Percentiles rank a stretch among this genome's conserved stretches.
Conservation (phyloP, 2,329 filamentous ascomycete species). For the Diplocarpon rosae region DNA sequence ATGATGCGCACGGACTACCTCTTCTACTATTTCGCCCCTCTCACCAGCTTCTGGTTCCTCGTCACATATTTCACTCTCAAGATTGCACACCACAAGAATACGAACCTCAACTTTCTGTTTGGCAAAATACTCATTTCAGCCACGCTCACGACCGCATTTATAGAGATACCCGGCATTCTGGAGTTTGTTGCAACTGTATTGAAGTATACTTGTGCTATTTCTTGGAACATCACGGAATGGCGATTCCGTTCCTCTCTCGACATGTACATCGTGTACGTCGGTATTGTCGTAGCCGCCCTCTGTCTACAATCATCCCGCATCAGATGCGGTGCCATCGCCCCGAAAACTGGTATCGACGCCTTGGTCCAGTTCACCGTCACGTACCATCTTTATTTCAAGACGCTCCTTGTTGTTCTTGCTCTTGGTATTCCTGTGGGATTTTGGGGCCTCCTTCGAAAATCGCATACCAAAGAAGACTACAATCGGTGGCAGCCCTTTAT, state of each 20-base stretch:
- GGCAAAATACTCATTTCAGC: slow-evolving; percentile 38
- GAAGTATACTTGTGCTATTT: slow-evolving; percentile 33
- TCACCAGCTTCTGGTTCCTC: slow-evolving; percentile 52
- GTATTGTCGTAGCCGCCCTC: slow-evolving; percentile 39
- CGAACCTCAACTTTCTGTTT: slow-evolving; percentile 32
- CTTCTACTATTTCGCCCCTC: slow-evolving; percentile 47
- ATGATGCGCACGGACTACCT: slow-evolving; percentile 45
- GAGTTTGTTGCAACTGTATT: slow-evolving; percentile 32
- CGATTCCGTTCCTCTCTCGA: slow-evolving; percentile 41
- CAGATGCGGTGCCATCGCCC: slow-evolving; percentile 11
- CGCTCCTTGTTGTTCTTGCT: slow-evolving; percentile 12
- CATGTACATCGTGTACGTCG: slow-evolving; percentile 43
- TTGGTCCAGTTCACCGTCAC: slow-evolving; percentile 11
- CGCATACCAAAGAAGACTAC: slow-evolving; percentile 33
- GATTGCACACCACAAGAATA: slow-evolving; percentile 33
- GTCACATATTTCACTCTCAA: slow-evolving; percentile 43
- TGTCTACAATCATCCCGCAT: slow-evolving; percentile 27
- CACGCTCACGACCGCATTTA: slow-evolving; percentile 30
- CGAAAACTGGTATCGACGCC: slow-evolving; percentile 19
- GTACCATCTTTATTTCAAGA: slow-evolving; percentile 9
- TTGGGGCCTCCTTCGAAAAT: slow-evolving; percentile 17
- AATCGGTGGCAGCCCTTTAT: slow-evolving; percentile 41
- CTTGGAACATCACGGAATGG: slow-evolving; percentile 38
- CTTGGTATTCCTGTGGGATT: slow-evolving; percentile 15
- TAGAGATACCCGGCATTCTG: slow-evolving; percentile 32